Base-by-base conservation (phyloP, 108 stramenopile species). In the Cyclotella baltica region DNA sequence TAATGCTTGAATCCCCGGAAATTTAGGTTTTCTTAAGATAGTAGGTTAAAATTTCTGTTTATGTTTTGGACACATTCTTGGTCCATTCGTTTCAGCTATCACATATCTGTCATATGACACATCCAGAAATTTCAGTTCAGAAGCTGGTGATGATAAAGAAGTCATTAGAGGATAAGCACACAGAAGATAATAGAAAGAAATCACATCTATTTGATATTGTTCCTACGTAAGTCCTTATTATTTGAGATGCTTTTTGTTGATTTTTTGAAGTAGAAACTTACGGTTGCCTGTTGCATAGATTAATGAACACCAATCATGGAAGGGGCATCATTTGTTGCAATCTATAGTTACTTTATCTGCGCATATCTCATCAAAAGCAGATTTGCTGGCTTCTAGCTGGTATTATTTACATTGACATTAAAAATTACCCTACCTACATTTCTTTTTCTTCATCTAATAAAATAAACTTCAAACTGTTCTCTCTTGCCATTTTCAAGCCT, bases 151-250 rank as follows among this genome's bases (percentile, higher is more conserved):
- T 22, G 97, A 98, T 75, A 83, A 86, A 30, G 91, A 91, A 58
- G 91, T 97, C 58, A 94, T 98, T 53, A 75, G 85, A 36, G 91
- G 91, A 29, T 98, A 98, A 73, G 98, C 97, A 1, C 92, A 95
- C 73, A n/a, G n/a, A n/a, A 89, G 90, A 47, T 98, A 92, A 67
- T 55, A 94, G 52, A 65, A 77, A 59, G 93, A 97, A 57, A 98
- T 98, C 48, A 74, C 95, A 56, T 73, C 75, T 1, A 80, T 71
- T 98, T 0, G 92, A 90, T 19, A 78, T 68, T 63, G 89, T 98
- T 3, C 97, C 97, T 19, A 84, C 33, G 61, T 28, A 57, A 57
- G n/a, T n/a, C n/a, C 1, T 25, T 27, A 27, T 4, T 25, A 25
- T 23, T 57, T 57, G 22, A 25, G 2, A 48, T n/a, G n/a, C n/a